A percentile compares a stretch with the other conserved stretches of the same genome.
Conservation (phyloP, 441 rosid species). For the Populus trichocarpa region DNA sequence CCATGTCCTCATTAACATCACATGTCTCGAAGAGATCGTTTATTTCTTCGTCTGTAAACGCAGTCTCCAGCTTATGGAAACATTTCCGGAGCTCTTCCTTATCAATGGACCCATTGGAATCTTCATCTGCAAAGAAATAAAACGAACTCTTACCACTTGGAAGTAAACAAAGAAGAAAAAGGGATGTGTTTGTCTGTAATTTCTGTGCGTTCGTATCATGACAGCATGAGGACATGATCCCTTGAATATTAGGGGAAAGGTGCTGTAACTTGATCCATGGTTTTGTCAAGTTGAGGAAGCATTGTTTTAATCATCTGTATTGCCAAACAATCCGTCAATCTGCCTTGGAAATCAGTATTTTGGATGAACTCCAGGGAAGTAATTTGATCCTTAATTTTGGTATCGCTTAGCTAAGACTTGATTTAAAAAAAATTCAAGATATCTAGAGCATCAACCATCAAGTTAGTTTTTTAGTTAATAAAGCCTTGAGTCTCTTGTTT, state of each 20-base stretch:
- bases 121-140: constrained; percentile 54
- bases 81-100: constrained; percentile 71
- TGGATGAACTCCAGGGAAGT: not conserved
- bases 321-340: not conserved
- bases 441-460: not conserved
- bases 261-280: too few species aligned
- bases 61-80: constrained; percentile 63
- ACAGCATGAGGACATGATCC: not conserved
- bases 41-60: constrained; percentile 75
- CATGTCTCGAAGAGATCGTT: constrained; percentile 78
- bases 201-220: not conserved
- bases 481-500: not conserved
- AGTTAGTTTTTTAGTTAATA: too few species aligned
- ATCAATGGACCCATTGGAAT: constrained; percentile 77
- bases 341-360: not conserved
- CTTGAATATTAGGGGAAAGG: too few species aligned
- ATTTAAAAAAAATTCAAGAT: not conserved
- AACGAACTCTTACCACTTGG: not conserved
- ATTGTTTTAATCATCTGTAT: not conserved
- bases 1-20: constrained; percentile 74
- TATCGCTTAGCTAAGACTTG: constrained; percentile 1
- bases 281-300: too few species aligned
- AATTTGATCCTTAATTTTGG: not conserved
- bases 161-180: not conserved
- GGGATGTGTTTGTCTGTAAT: not conserved